A percentile compares a stretch with the other conserved stretches of the same genome.
phyloP scores from a whole-genome alignment of 306 rosid species.

The Psophocarpus tetragonolobus region DNA sequence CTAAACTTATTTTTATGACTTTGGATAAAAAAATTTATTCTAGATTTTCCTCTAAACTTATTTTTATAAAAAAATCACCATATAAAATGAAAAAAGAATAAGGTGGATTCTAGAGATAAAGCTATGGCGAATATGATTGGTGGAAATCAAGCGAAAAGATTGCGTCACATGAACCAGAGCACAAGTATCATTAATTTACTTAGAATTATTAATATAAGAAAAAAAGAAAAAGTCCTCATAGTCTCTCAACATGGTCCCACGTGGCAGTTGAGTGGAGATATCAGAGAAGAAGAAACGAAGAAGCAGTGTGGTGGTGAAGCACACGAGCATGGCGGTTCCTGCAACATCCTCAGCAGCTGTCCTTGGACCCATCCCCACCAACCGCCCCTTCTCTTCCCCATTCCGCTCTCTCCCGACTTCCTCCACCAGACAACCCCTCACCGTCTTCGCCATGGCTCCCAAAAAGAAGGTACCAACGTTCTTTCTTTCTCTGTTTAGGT shows the following conservation, averaged over 20 bases:
- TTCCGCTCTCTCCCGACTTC: slow-evolving; percentile 32
- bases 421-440: slow-evolving; percentile 35
- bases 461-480: slow-evolving; percentile 57
- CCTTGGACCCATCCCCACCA: slow-evolving; percentile 38
- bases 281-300: neutral
- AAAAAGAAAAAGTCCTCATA: neutral
- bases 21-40: no score
- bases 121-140: slow-evolving; percentile 56
- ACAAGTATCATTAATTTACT: neutral
- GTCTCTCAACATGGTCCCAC: slow-evolving; percentile 40
- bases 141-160: slow-evolving; percentile 30
- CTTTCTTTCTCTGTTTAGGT: neutral
- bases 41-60: no score
- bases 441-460: slow-evolving; percentile 77
- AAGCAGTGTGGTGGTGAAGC: neutral
- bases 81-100: neutral
- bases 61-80: no score
- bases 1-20: no score
- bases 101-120: slow-evolving; percentile 48
- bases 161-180: neutral
- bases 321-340: slow-evolving; percentile 60
- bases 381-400: slow-evolving; percentile 33
- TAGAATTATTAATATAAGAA: neutral
- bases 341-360: slow-evolving; percentile 52
- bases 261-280: slow-evolving; percentile 54